Percentiles rank a stretch among this genome's conserved stretches.
Conservation (phyloP, 345 rosid genomes). For the Eutrema yunnanense region DNA sequence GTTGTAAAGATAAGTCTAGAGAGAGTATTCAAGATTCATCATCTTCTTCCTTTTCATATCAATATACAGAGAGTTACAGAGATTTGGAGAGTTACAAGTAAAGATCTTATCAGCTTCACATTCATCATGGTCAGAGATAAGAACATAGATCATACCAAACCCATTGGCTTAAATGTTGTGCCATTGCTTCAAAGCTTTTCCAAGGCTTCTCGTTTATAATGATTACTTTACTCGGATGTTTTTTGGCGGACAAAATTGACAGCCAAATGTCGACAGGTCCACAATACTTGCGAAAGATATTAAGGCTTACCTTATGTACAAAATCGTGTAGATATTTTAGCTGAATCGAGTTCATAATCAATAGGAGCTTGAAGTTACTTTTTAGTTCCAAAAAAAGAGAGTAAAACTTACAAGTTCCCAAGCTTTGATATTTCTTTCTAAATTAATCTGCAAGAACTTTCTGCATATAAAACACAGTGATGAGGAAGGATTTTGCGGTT, state of each 20-base stretch:
- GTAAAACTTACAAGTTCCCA: conserved; percentile 69
- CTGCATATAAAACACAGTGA: conserved; percentile 37
- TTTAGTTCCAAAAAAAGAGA: background rate
- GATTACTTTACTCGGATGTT: conserved; percentile 6
- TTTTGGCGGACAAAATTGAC: conserved; percentile 32
- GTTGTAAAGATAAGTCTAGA: too few relatives aligned
- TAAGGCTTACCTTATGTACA: conserved; percentile 39
- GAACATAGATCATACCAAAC: conserved; percentile 49
- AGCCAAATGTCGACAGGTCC: conserved; percentile 73
- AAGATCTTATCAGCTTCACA: too few relatives aligned
- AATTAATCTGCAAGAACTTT: conserved; percentile 36
- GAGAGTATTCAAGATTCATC: too few relatives aligned
- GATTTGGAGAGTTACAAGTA: too few relatives aligned
- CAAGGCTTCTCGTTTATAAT: conserved; percentile 45
- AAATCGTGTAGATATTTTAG: background rate
- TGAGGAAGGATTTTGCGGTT: conserved; percentile 1
- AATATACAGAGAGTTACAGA: too few relatives aligned
- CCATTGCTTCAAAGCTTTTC: conserved; percentile 71
- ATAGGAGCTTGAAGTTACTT: background rate
- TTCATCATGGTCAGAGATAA: background rate
- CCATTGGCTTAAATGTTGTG: conserved; percentile 84
- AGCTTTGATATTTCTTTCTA: conserved; percentile 49
- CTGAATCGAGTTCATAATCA: conserved; percentile 8
- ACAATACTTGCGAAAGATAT: conserved; percentile 60
- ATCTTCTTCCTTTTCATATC: too few relatives aligned